Percentiles rank a stretch among this genome's conserved stretches.
Conservation (phyloP, 2,329 filamentous ascomycete genomes). For the Xylaria multiplex region DNA sequence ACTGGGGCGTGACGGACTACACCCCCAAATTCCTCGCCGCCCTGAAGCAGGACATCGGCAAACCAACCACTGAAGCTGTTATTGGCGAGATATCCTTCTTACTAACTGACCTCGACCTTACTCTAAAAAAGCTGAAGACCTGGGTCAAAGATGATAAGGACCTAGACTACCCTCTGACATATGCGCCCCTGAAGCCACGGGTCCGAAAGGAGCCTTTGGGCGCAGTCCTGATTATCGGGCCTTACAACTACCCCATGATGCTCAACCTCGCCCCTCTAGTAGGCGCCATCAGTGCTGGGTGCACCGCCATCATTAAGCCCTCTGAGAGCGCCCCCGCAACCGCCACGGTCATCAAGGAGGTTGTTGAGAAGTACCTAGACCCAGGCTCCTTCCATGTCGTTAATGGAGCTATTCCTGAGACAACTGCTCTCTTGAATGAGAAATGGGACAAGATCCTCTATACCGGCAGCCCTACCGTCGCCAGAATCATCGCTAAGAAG, state of each 20-base stretch:
- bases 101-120: constrained; percentile 82
- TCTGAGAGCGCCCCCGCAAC: constrained; percentile 82
- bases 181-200: constrained; percentile 75
- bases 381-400: constrained; percentile 78
- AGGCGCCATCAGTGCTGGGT: constrained; percentile 91
- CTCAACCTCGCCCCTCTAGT: constrained; percentile 81
- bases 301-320: constrained; percentile 89
- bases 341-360: constrained; percentile 81
- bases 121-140: constrained; percentile 78
- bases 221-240: constrained; percentile 83
- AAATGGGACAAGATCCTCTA: constrained; percentile 99
- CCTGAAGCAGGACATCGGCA: constrained; percentile 79
- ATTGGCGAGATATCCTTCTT: constrained; percentile 81
- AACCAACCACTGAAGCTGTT: constrained; percentile 78
- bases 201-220: constrained; percentile 91
- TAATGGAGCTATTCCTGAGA: constrained; percentile 84
- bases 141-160: constrained; percentile 86
- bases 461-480: constrained; percentile 82
- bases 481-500: constrained; percentile 88
- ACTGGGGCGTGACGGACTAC: constrained; percentile 90
- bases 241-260: constrained; percentile 94
- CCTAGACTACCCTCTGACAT: constrained; percentile 73
- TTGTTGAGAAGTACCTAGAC: constrained; percentile 81
- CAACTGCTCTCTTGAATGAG: constrained; percentile 81
- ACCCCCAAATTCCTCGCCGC: constrained; percentile 78